Base-by-base conservation (phyloP, 805 yeast genomes). In the Candida pini region DNA sequence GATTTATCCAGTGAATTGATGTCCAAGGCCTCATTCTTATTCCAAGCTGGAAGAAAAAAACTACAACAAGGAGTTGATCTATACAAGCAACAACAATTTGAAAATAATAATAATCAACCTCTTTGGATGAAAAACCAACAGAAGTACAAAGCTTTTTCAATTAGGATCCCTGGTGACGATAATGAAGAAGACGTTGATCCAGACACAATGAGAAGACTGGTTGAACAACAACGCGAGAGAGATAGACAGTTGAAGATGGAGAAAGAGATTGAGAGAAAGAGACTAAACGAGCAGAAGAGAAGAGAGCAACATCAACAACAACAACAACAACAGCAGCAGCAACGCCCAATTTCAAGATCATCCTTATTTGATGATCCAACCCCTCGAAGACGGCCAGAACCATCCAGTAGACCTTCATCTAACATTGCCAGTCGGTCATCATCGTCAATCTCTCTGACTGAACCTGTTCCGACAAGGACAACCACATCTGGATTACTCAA, bases 71-170 rank as follows among this genome's bases (percentile, higher is more conserved):
- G 82, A 26, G 61, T 80, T 19, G 82, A 75, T 33, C 73, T 71
- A 50, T 73, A 79, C 45, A 73, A 72, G 42, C 56, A 53, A 23
- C 57, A 56, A 28, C 56, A 43, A 26, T 34, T 53, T 36, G 47
- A 52, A 28, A 51, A 51, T 9, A 51, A 50, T 28, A 54, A 56
- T 26, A 55, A 57, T 31, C 51, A 62, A 43, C 95, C 95, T 0
- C 75, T 79, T 2, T 85, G 95, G 95, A 79, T 85, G 88, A 68
- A 63, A 37, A 70, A 74, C 40, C 79, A 73, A 46, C 64, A 59
- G 10, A 62, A 49, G 45, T 69, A 78, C 45, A 71, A 66, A 36
- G 60, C 62, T 13, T 65, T 67, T 3, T 64, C 62, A 8, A 50
- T 48, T 26, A 34, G 20, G 21, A 24, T 52, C 7, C 60, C 56